Evolutionary conservation across 1,284 basidiomycete genomes (phyloP), one percentile per base, ranked within the genome.

Genomic region (Porphyrellus sp.): DNA sequence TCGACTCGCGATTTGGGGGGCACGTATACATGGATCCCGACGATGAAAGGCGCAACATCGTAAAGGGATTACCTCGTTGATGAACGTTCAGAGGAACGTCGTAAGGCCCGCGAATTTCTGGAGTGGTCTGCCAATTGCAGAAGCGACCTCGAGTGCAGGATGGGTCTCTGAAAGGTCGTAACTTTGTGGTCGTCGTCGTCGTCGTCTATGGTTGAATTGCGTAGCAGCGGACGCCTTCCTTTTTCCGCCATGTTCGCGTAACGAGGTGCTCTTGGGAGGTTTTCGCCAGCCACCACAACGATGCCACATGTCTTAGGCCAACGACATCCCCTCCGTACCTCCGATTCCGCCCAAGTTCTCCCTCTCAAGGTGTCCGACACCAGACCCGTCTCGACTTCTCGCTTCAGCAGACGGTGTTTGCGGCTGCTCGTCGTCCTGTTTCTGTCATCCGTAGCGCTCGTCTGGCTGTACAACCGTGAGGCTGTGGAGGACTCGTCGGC

Each of bases 391-490:
- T 5, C 45, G 3, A 27, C 50, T 9, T 44, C 60, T 0, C 57
- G 47, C 4, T 31, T 55, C 21, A 51, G 52, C 0, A 64, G 46
- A 35, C 66, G 66, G 0, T 55, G 48, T 6, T 41, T 8, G 5
- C 63, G 69, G 0, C 37, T 70, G 0, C 38, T 71, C 2, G 4
- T 46, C 40, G 0, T 58, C 24, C 23, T 70, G 1, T 30, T 56
- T 12, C 12, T 62, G 8, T 38, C 48, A 5, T 50, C 21, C 11
- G 56, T 21, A 21, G 54, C 45, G 9, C 54, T 70, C 15, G 9
- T 69, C 16, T 63, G 56, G 53, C 38, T 70, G 24, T 61, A 64
- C 52, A 9, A 21, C n/a, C 45, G 7, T 2, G 46, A 16, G 5
- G 9, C n/a, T 37, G 18, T 6, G 0, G 23, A 42, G 3, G n/a